Evolutionary conservation across 1,284 basidiomycete species (phyloP).

Genomic region (Anthracocystis walkeri): DNA sequence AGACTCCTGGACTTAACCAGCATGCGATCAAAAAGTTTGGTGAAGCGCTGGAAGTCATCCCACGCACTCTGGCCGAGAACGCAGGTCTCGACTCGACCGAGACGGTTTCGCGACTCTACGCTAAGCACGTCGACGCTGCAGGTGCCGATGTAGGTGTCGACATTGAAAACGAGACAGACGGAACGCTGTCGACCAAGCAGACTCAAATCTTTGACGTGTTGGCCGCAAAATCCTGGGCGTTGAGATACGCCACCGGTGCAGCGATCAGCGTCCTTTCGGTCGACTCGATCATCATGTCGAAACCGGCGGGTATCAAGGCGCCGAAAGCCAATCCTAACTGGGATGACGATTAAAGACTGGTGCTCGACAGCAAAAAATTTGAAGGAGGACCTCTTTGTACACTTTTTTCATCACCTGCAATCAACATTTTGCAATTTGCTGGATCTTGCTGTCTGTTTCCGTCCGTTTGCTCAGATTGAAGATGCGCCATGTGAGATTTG

Average conservation of each 20-base stretch:
- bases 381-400: not conserved
- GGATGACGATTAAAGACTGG: constrained; percentile 67
- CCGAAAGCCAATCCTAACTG: constrained; percentile 68
- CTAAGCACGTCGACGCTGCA: constrained; percentile 77
- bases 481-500: not conserved
- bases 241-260: constrained; percentile 89
- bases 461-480: no score
- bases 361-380: not conserved
- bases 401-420: constrained; percentile 3
- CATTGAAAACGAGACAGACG: constrained; percentile 75
- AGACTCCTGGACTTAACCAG: constrained; percentile 89
- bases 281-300: constrained; percentile 92
- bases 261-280: constrained; percentile 93
- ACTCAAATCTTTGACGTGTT: constrained; percentile 77
- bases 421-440: not conserved
- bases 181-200: constrained; percentile 53
- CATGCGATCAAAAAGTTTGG: constrained; percentile 94
- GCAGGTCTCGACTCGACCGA: constrained; percentile 95
- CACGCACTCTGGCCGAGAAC: constrained; percentile 93
- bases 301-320: constrained; percentile 69
- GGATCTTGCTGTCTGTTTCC: no score
- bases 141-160: constrained; percentile 83
- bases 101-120: constrained; percentile 86
- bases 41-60: constrained; percentile 89
- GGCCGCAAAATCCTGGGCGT: constrained; percentile 88